These are phyloP conservation scores for Persicaria maculosa DNA, from an alignment of 148 eudicot species.

Conservation along the genomic window DNA sequence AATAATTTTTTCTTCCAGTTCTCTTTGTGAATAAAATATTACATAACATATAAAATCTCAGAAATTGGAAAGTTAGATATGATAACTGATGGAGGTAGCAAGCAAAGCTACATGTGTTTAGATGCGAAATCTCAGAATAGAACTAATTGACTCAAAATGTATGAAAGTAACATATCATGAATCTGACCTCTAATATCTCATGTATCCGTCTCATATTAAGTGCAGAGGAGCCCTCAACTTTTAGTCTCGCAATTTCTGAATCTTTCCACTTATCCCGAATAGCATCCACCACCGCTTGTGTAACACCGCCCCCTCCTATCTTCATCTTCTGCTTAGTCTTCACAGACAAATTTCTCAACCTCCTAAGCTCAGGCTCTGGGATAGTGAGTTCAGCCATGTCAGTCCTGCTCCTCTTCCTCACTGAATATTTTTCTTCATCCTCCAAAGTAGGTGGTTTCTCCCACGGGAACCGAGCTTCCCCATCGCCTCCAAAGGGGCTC, in stretches of 20 bases:
- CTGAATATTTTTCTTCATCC: slow-evolving; percentile 32
- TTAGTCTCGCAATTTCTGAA: slow-evolving; percentile 67
- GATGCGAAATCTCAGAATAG: background rate
- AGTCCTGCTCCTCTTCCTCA: slow-evolving; percentile 57
- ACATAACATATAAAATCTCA: too few species aligned
- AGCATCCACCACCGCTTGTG: slow-evolving; percentile 52
- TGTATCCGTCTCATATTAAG: slow-evolving; percentile 90
- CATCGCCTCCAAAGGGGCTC: slow-evolving; percentile 31
- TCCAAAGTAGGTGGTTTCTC: slow-evolving; percentile 40
- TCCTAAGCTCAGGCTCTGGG: slow-evolving; percentile 71
- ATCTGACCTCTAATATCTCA: slow-evolving; percentile 80
- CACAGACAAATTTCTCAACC: slow-evolving; percentile 52
- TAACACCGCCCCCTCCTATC: slow-evolving; percentile 70
- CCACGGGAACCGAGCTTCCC: slow-evolving; percentile 82
- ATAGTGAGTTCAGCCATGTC: slow-evolving; percentile 77
- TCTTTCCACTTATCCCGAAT: slow-evolving; percentile 77
- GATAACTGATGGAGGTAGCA: background rate
- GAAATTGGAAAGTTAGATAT: background rate
- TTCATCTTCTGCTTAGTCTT: slow-evolving; percentile 55
- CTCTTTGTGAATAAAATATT: background rate
- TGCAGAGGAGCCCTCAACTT: slow-evolving; percentile 85
- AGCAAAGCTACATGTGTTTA: background rate
- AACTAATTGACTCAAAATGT: background rate
- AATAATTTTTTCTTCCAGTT: background rate
- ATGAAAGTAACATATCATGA: background rate